Conservation (phyloP, 2,329 filamentous ascomycete genomes). For the Penicillium occitanis region DNA sequence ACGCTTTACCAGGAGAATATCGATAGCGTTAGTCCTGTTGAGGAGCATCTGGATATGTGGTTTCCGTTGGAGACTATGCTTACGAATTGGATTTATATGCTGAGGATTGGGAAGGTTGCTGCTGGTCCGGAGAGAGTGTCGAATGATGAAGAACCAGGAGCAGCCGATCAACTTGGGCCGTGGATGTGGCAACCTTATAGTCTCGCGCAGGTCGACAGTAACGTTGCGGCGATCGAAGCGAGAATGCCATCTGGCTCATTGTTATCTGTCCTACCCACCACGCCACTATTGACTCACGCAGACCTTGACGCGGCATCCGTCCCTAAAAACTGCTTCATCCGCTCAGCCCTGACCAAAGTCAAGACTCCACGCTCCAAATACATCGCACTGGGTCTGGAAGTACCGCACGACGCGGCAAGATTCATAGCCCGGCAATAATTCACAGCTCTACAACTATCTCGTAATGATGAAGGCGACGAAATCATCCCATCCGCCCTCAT, state of each 20-base stretch:
- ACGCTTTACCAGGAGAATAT: slow-evolving; percentile 13
- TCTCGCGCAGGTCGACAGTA: slow-evolving; percentile 21
- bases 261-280: neutral
- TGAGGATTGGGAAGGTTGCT: slow-evolving; percentile 16
- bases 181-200: slow-evolving; percentile 24
- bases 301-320: slow-evolving; percentile 13
- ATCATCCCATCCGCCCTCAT: slow-evolving; percentile 6
- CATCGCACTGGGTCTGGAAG: slow-evolving; percentile 15
- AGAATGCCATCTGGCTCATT: slow-evolving; percentile 4
- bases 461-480: neutral
- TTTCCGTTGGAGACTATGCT: slow-evolving; percentile 26
- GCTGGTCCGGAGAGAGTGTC: neutral
- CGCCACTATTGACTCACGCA: slow-evolving; percentile 11
- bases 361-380: slow-evolving; percentile 14
- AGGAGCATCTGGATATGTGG: slow-evolving; percentile 25
- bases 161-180: neutral
- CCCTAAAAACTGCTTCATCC: slow-evolving; percentile 17
- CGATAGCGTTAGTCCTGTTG: slow-evolving; percentile 22
- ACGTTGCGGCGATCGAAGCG: slow-evolving; percentile 22
- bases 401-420: slow-evolving; percentile 6
- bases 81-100: slow-evolving; percentile 18
- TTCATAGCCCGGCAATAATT: slow-evolving; percentile 10
- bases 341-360: slow-evolving; percentile 12
- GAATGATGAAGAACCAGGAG: neutral
- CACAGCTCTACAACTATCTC: neutral